Evolutionary conservation across 2,329 filamentous ascomycete genomes (phyloP), one percentile per base, ranked within the genome.

Genomic region (Colletotrichum eremochloae): DNA sequence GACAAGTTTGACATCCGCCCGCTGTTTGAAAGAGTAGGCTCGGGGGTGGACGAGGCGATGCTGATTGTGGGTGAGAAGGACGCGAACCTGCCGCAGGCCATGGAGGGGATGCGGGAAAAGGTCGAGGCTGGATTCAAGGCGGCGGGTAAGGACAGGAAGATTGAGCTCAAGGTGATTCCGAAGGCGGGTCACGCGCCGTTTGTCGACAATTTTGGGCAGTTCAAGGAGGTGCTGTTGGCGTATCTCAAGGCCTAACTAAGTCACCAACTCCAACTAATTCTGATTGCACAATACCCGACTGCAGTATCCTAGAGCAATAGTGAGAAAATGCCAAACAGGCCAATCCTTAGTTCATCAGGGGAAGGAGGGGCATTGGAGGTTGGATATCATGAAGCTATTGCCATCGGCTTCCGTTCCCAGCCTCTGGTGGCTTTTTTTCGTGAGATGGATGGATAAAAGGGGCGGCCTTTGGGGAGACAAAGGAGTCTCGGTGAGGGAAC

Each of bases 11-110:
- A 86, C 74, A 74, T 85, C 20, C 77, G 80, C 2, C 81, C 80
- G n/a, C 74, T 82, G 4, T 78, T 80, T 9, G 65, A 66, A 0
- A 76, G 78, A 40, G 77, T 84, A 1, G 83, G 82, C 0, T 56
- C 72, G 4, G 77, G 78, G 18, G 80, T 83, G 1, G 77, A 82
- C 20, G 77, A 80, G 48, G 83, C 79, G 0, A 55, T 85, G 57
- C 77, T 83, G 24, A 70, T 86, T 2, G 82, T 82, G 0, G 82
- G 84, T 0, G 81, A 84, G 70, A 82, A 83, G 42, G 84, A 84
- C 71, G 82, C 81, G 9, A 81, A 85, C 68, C 72, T 85, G 29
- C 81, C 81, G 0, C 68, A 78, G 64, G 78, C 77, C 20, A 85
- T 86, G 84, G 71, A 77, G 33, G 78, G 78, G 11, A 82, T 85